phyloP scores from a whole-genome alignment of 1,139 yeast genomes.

The Protomyces inouyei region DNA sequence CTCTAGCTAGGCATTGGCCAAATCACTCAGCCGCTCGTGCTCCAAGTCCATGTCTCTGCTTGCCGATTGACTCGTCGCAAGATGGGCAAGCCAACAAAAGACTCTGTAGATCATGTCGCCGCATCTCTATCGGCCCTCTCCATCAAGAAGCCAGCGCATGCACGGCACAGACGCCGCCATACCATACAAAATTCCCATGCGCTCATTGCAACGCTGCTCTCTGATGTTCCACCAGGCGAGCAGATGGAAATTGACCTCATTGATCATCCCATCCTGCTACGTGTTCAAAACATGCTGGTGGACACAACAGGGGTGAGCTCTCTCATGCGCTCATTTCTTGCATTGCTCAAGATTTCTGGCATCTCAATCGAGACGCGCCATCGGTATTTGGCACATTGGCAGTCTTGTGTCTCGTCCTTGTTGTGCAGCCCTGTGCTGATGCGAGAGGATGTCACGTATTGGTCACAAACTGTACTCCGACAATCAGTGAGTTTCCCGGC shows the following conservation, averaged over 20 bases:
- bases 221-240: conserved; percentile 6
- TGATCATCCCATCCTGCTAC: conserved; percentile 4
- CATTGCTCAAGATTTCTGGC: conserved; percentile 2
- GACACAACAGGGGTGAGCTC: neutral
- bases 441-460: neutral
- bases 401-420: neutral
- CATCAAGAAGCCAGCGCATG: neutral
- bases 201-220: neutral
- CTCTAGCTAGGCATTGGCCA: too few species aligned
- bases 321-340: neutral
- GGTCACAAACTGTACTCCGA: neutral
- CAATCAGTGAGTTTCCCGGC: neutral
- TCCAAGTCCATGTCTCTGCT: too few species aligned
- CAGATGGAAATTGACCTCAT: neutral
- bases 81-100: neutral
- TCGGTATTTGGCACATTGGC: conserved; percentile 6
- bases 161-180: neutral
- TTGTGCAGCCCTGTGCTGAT: conserved; percentile 4
- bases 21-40: too few species aligned
- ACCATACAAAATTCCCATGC: neutral
- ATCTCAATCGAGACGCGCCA: neutral
- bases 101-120: neutral
- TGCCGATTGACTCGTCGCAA: neutral
- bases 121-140: neutral
- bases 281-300: neutral